These are phyloP conservation scores for Aphanomyces invadans DNA, from an alignment of 352 stramenopile genomes.

Conservation along the genomic window DNA sequence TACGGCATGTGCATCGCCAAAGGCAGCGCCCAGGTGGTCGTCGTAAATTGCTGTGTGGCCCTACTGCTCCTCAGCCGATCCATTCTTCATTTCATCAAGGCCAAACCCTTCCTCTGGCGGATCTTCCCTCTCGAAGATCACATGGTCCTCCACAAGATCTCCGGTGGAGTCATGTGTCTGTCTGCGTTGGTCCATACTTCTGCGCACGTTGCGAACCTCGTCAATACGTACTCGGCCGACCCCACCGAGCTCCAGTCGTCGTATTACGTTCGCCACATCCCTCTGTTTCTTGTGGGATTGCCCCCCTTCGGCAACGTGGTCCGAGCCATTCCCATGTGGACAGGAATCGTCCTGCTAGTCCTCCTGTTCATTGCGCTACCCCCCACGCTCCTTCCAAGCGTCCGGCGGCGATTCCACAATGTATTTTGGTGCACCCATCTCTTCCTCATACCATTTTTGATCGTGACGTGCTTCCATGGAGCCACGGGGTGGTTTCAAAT, in stretches of 20 bases:
- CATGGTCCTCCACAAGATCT: slow-evolving; percentile 69
- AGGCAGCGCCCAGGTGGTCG: slow-evolving; percentile 54
- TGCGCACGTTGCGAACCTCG: slow-evolving; percentile 21
- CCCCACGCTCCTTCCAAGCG: slow-evolving; percentile 34
- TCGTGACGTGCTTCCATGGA: slow-evolving; percentile 49
- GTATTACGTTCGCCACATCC: not conserved
- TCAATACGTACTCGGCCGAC: not conserved
- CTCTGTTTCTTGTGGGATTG: not conserved
- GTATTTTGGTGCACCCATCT: slow-evolving; percentile 61
- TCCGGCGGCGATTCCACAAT: slow-evolving; percentile 55
- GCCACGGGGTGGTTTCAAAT: slow-evolving; percentile 50
- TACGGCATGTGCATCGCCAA: slow-evolving; percentile 51
- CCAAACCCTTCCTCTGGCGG: slow-evolving; percentile 37
- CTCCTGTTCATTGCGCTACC: slow-evolving; percentile 41
- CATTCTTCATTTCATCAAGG: slow-evolving; percentile 46
- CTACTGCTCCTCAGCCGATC: slow-evolving; percentile 63
- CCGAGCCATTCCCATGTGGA: slow-evolving; percentile 44
- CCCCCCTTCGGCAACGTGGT: not conserved
- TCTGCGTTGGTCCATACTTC: slow-evolving; percentile 43
- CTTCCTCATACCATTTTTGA: slow-evolving; percentile 52
- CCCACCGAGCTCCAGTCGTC: not conserved
- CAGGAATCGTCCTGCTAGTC: slow-evolving; percentile 48
- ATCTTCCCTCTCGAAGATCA: slow-evolving; percentile 50
- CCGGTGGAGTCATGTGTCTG: slow-evolving; percentile 49
- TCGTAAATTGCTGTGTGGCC: slow-evolving; percentile 62